Evolutionary conservation across 225 moss, liverwort and hornwort species (phyloP).

Genomic region (Anthoceros angustus): DNA sequence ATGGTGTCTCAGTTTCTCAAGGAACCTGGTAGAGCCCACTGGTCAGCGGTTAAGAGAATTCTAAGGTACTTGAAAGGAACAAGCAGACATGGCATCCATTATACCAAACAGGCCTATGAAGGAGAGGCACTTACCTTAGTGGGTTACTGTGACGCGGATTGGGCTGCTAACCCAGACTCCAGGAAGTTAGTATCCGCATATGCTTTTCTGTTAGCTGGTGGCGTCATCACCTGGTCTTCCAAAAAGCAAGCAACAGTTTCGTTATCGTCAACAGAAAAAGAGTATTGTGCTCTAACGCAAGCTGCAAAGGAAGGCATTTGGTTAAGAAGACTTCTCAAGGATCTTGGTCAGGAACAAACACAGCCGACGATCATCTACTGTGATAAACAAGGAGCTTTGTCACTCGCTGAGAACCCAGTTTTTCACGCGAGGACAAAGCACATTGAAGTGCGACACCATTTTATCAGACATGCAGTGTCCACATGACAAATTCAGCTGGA

Average conservation of each 20-base stretch:
- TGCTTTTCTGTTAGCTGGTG: constrained; percentile 1
- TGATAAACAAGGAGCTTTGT: constrained; percentile 7
- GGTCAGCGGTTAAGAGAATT: background rate
- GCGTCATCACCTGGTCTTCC: background rate
- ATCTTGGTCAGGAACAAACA: background rate
- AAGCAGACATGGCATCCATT: background rate
- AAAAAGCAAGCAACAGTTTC: background rate
- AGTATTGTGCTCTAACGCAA: constrained; percentile 4
- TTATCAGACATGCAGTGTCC: constrained; percentile 5
- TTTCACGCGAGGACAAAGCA: constrained; percentile 3
- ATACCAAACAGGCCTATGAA: background rate
- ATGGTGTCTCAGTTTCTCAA: constrained; percentile 1
- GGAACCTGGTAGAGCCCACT: background rate
- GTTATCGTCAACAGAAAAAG: background rate
- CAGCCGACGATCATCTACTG: background rate
- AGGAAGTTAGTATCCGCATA: background rate
- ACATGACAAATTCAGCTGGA: background rate
- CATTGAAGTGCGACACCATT: constrained; percentile 8
- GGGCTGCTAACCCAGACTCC: background rate
- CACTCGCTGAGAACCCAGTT: constrained; percentile 1
- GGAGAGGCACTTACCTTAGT: background rate
- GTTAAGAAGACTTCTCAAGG: too few species aligned
- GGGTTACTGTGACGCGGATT: background rate
- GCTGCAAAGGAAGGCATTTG: background rate
- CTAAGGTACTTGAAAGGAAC: background rate